Percentiles rank a stretch among this genome's conserved stretches.
Conservation (phyloP, 1,139 yeast species). For the Martiniozyma asiatica region DNA sequence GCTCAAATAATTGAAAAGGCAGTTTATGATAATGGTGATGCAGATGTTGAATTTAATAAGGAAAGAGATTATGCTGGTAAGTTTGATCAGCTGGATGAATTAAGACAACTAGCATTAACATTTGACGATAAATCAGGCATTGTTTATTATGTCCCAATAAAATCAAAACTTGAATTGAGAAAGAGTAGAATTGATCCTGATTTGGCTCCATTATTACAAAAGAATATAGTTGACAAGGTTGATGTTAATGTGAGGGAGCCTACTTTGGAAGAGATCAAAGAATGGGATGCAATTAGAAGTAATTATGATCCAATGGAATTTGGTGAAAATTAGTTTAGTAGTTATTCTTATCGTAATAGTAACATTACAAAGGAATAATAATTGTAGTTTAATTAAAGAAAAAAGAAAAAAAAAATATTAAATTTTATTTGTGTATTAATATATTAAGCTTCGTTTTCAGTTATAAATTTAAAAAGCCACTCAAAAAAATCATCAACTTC, state of each 20-base stretch:
- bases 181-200: slow-evolving; percentile 61
- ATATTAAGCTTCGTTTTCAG: no score
- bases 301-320: slow-evolving; percentile 69
- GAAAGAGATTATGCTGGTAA: slow-evolving; percentile 75
- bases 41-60: slow-evolving; percentile 47
- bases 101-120: slow-evolving; percentile 46
- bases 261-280: slow-evolving; percentile 53
- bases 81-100: slow-evolving; percentile 35
- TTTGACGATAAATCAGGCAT: slow-evolving; percentile 42
- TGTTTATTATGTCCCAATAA: slow-evolving; percentile 64
- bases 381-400: background rate
- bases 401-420: background rate
- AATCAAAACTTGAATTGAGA: slow-evolving; percentile 70
- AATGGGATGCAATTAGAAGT: slow-evolving; percentile 57
- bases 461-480: no score
- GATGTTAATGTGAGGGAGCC: slow-evolving; percentile 62
- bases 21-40: slow-evolving; percentile 27
- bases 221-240: slow-evolving; percentile 32
- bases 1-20: slow-evolving; percentile 23
- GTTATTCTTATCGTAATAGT: no score
- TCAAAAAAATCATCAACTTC: no score
- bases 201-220: slow-evolving; percentile 27
- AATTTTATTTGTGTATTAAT: background rate
- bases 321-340: no score
- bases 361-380: background rate